These are phyloP conservation scores for Ilex aquifolium DNA, from an alignment of 257 asterid genomes.

Conservation along the genomic window DNA sequence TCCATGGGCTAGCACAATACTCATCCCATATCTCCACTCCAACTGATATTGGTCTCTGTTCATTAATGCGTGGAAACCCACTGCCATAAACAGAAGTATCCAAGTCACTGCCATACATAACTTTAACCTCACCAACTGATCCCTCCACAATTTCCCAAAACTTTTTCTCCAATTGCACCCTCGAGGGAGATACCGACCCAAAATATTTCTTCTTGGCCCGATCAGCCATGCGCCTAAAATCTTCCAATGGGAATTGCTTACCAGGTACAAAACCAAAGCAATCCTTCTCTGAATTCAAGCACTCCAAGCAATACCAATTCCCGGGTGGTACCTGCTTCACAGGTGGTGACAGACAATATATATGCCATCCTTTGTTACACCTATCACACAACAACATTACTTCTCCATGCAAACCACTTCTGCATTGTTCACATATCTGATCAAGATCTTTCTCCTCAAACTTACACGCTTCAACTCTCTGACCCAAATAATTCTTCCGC, in stretches of 20 bases:
- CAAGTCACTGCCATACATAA: constrained; percentile 91
- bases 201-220: constrained; percentile 85
- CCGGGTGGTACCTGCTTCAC: constrained; percentile 73
- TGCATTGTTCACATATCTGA: constrained; percentile 92
- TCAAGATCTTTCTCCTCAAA: constrained; percentile 40
- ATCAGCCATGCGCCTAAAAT: constrained; percentile 85
- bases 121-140: constrained; percentile 83
- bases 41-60: constrained; percentile 42
- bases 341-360: constrained; percentile 90
- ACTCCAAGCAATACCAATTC: constrained; percentile 93
- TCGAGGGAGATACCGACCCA: constrained; percentile 62
- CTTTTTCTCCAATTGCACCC: constrained; percentile 75
- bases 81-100: constrained; percentile 89
- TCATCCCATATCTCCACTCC: constrained; percentile 69
- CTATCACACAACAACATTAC: constrained; percentile 96
- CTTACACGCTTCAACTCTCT: constrained; percentile 44
- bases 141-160: constrained; percentile 98
- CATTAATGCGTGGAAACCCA: constrained; percentile 75
- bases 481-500: constrained; percentile 67
- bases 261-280: constrained; percentile 90
- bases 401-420: constrained; percentile 92
- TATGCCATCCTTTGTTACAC: constrained; percentile 96
- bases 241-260: constrained; percentile 64
- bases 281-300: constrained; percentile 86
- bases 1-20: constrained; percentile 85